These are phyloP conservation scores for Byssochlamys sp. DNA, from an alignment of 2,329 filamentous ascomycete genomes.

Conservation along the genomic window DNA sequence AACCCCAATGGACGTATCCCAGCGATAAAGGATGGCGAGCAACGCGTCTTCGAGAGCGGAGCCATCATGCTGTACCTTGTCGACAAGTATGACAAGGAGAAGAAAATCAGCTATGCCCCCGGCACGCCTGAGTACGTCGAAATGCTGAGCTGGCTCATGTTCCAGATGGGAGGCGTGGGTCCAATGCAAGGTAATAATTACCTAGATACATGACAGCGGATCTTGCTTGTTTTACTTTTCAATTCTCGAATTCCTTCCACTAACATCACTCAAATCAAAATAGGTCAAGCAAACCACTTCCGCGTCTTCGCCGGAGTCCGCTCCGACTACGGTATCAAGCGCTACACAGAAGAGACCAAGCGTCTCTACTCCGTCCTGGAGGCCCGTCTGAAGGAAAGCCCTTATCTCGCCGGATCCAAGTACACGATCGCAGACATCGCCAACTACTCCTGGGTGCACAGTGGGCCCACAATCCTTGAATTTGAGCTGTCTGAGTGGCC, in stretches of 20 bases:
- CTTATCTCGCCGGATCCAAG: constrained; percentile 39
- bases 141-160: constrained; percentile 38
- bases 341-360: constrained; percentile 42
- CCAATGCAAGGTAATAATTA: constrained; percentile 28
- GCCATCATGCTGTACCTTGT: constrained; percentile 39
- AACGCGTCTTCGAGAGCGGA: constrained; percentile 38
- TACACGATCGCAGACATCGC: constrained; percentile 42
- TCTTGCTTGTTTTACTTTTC: not conserved
- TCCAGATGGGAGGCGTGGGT: constrained; percentile 31
- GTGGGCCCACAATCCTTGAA: constrained; percentile 13
- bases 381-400: constrained; percentile 28
- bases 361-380: constrained; percentile 40
- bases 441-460: constrained; percentile 35
- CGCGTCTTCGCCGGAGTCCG: constrained; percentile 34
- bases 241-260: not conserved
- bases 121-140: constrained; percentile 36
- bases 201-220: not conserved
- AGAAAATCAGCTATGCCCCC: constrained; percentile 35
- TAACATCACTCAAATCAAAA: not conserved
- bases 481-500: constrained; percentile 24
- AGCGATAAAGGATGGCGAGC: constrained; percentile 32
- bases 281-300: constrained; percentile 42
- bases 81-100: constrained; percentile 35
- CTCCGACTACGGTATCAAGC: constrained; percentile 37
- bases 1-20: constrained; percentile 44